Evolutionary conservation across 805 yeast genomes (phyloP).

Genomic region (Saturnispora quitensis): DNA sequence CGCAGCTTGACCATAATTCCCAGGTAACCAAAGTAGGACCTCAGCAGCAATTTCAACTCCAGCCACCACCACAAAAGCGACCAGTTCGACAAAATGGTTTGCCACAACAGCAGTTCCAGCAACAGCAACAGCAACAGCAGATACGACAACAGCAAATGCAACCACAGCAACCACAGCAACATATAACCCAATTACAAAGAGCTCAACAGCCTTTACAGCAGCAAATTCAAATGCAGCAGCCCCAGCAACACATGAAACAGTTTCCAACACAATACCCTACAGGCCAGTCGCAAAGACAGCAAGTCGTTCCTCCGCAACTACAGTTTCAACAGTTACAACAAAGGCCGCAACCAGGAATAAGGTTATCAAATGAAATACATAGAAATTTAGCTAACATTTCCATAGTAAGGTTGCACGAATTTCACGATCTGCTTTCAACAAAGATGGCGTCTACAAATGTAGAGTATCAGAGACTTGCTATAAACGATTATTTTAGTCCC

Average conservation of each 20-base stretch:
- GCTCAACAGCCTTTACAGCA: constrained; percentile 14
- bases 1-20: not conserved
- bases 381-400: constrained; percentile 39
- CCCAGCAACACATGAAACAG: constrained; percentile 2
- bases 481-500: constrained; percentile 45
- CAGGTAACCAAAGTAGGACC: not conserved
- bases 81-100: not conserved
- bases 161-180: constrained; percentile 10
- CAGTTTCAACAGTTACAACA: constrained; percentile 9
- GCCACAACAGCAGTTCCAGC: constrained; percentile 9
- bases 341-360: constrained; percentile 2
- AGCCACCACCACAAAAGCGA: constrained; percentile 5
- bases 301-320: constrained; percentile 9
- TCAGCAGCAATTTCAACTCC: constrained; percentile 4
- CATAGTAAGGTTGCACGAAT: constrained; percentile 39
- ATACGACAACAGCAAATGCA: constrained; percentile 9
- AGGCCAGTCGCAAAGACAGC: constrained; percentile 17
- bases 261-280: not conserved
- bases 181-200: constrained; percentile 6
- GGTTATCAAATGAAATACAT: constrained; percentile 17
- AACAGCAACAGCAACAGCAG: constrained; percentile 9
- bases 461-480: constrained; percentile 41
- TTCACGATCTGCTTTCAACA: constrained; percentile 34
- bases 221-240: constrained; percentile 13
- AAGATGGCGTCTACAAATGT: constrained; percentile 34